Conservation (phyloP, 2,329 filamentous ascomycete genomes). For the Plenodomus biglobosus region DNA sequence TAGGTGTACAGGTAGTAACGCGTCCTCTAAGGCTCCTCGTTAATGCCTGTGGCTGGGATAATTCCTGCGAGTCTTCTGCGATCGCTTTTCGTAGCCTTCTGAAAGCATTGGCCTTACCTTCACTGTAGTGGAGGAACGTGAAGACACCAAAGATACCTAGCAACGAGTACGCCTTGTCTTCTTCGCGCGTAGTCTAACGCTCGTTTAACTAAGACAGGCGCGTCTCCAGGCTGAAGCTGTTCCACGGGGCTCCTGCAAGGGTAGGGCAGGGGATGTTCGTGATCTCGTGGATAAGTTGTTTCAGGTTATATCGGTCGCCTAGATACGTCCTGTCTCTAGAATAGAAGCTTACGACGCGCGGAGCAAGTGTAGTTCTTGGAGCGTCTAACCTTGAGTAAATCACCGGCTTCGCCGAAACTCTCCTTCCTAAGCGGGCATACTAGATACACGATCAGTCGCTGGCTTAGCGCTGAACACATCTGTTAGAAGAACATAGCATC, state of each 20-base stretch:
- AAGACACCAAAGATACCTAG: background rate
- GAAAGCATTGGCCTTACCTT: background rate
- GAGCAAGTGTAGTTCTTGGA: constrained; percentile 5
- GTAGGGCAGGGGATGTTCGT: background rate
- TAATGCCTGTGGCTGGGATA: no score
- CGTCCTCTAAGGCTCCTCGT: no score
- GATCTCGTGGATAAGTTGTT: background rate
- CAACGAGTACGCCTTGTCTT: constrained; percentile 2
- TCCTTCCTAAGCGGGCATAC: background rate
- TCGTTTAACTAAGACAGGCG: background rate
- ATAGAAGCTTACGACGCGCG: background rate
- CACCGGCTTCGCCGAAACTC: background rate
- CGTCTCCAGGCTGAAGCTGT: background rate
- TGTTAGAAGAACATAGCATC: background rate
- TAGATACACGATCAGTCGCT: background rate
- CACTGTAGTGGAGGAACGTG: background rate
- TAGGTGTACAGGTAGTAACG: no score
- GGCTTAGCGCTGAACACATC: background rate
- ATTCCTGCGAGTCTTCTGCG: no score
- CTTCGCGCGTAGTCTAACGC: background rate
- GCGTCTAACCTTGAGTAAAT: constrained; percentile 2
- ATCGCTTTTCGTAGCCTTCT: background rate
- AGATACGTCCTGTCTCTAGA: background rate
- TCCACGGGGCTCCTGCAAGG: background rate
- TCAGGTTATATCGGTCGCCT: background rate